Evolutionary conservation across 2,329 filamentous ascomycete species (phyloP).

Genomic region (Byssoonygena ceratinophila): DNA sequence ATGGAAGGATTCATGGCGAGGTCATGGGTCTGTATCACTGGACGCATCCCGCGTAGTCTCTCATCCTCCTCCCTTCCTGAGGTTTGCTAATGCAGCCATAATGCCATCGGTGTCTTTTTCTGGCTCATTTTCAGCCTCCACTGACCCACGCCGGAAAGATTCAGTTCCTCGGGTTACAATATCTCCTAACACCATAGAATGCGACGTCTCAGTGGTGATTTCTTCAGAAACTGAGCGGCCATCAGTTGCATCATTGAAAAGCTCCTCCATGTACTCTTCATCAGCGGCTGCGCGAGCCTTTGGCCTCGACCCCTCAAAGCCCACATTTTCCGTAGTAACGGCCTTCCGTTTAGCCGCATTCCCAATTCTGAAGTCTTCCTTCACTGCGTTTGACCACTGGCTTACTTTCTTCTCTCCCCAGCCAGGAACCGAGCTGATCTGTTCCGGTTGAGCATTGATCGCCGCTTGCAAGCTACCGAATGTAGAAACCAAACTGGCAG

Average conservation of each 20-base stretch:
- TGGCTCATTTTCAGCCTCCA: background rate
- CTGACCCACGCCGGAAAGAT: conserved; percentile 11
- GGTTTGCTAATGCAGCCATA: conserved; percentile 47
- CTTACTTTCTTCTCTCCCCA: conserved; percentile 96
- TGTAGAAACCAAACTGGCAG: conserved; percentile 75
- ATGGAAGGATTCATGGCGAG: background rate
- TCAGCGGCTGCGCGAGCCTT: background rate
- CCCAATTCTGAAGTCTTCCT: conserved; percentile 71
- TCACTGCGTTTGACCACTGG: conserved; percentile 68
- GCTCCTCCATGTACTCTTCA: background rate
- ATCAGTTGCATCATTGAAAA: no score
- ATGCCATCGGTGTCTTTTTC: conserved; percentile 46
- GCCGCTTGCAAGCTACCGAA: conserved; percentile 84
- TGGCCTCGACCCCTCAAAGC: background rate
- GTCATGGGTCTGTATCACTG: background rate
- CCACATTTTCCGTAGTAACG: background rate
- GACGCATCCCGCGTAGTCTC: background rate
- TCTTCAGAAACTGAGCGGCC: no score
- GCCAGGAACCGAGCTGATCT: conserved; percentile 71
- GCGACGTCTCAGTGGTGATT: no score
- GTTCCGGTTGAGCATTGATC: conserved; percentile 76
- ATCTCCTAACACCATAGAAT: no score
- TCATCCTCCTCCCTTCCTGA: conserved; percentile 36
- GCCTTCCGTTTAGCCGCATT: conserved; percentile 35
- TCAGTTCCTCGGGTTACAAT: background rate